These are phyloP conservation scores for Epichloe aotearoae DNA, from an alignment of 2,329 filamentous ascomycete genomes.

Conservation along the genomic window DNA sequence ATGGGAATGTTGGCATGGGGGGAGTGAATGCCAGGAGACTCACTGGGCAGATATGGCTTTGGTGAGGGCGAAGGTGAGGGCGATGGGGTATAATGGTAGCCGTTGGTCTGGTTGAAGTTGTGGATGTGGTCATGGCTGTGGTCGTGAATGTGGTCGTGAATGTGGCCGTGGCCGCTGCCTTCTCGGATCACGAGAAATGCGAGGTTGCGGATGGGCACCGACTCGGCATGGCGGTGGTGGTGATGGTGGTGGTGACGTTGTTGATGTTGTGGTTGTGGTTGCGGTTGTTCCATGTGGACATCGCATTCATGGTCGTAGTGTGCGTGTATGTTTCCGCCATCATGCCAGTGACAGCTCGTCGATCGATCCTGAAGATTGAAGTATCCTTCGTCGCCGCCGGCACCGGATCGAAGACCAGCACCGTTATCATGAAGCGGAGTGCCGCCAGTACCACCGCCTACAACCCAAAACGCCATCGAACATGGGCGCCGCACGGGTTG, in stretches of 20 bases:
- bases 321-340: neutral
- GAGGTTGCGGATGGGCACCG: constrained; percentile 18
- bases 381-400: neutral
- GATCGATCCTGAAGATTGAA: neutral
- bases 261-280: neutral
- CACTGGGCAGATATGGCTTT: constrained; percentile 1
- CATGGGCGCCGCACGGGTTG: constrained; percentile 11
- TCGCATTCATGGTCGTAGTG: neutral
- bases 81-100: constrained; percentile 11
- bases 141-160: constrained; percentile 2
- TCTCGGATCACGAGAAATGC: constrained; percentile 28
- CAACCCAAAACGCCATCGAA: constrained; percentile 28
- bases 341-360: neutral
- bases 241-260: neutral
- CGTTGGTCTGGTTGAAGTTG: neutral
- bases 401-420: constrained; percentile 1
- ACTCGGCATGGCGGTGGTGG: constrained; percentile 7
- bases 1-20: neutral
- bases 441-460: constrained; percentile 15
- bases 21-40: neutral
- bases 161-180: constrained; percentile 10
- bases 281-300: neutral
- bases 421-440: constrained; percentile 14
- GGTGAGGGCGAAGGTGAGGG: constrained; percentile 11
- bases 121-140: neutral